Conservation (phyloP, 768 basidiomycete genomes). For the Auriscalpium vulgare region DNA sequence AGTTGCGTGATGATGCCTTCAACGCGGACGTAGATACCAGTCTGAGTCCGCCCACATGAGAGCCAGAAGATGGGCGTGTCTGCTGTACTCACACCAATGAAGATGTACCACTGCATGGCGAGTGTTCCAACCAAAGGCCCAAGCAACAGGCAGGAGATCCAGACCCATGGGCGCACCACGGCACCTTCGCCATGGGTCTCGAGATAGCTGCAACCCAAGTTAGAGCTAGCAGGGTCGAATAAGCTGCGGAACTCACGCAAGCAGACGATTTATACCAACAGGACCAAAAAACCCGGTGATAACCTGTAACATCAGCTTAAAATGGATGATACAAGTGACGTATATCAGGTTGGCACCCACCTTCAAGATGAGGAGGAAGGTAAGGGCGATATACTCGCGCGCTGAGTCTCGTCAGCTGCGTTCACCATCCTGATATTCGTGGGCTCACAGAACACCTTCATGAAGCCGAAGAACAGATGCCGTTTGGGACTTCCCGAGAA, state of each 20-base stretch:
- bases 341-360: background rate
- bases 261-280: conserved; percentile 24
- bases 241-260: conserved; percentile 17
- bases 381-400: conserved; percentile 7
- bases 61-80: background rate
- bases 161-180: conserved; percentile 57
- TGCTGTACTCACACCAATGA: conserved; percentile 18
- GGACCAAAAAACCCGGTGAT: conserved; percentile 21
- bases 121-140: conserved; percentile 38
- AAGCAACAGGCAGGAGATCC: conserved; percentile 46
- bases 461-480: conserved; percentile 21
- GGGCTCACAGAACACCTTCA: conserved; percentile 15
- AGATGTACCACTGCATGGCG: conserved; percentile 47
- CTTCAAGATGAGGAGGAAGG: conserved; percentile 1
- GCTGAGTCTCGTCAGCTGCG: background rate
- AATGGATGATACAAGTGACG: background rate
- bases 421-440: background rate
- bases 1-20: conserved; percentile 45
- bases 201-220: conserved; percentile 36
- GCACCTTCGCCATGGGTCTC: conserved; percentile 44
- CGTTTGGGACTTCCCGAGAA: conserved; percentile 14
- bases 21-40: conserved; percentile 29
- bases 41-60: conserved; percentile 12
- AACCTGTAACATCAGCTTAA: conserved; percentile 5
- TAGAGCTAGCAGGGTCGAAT: background rate